These are phyloP conservation scores for Auricularia cornea DNA, from an alignment of 768 basidiomycete genomes.

Conservation along the genomic window DNA sequence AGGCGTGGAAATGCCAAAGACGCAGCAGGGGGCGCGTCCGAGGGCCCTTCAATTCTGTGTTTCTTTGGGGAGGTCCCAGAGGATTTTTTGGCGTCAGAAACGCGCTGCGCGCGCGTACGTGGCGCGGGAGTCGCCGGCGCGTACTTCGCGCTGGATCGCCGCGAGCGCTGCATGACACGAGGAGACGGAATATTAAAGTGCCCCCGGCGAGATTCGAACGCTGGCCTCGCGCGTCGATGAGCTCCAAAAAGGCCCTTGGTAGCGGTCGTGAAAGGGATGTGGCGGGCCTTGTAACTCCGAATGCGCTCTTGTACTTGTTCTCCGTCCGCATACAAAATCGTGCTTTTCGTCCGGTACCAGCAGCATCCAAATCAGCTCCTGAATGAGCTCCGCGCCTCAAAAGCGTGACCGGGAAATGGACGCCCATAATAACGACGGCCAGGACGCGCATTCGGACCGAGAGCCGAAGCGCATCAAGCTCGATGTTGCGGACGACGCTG, in stretches of 20 bases:
- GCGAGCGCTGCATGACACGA: too few relatives aligned
- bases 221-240: too few relatives aligned
- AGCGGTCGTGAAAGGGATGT: too few relatives aligned
- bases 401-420: background rate
- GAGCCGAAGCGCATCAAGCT: background rate
- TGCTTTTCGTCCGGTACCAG: too few relatives aligned
- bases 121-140: too few relatives aligned
- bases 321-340: too few relatives aligned
- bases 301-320: background rate
- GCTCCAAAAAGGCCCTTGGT: too few relatives aligned
- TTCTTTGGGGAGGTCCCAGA: background rate
- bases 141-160: too few relatives aligned
- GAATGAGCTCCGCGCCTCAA: background rate
- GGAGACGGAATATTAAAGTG: too few relatives aligned
- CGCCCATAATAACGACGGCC: background rate
- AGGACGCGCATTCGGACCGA: background rate
- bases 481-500: background rate
- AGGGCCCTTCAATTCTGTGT: background rate
- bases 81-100: background rate
- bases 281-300: too few relatives aligned
- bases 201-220: too few relatives aligned
- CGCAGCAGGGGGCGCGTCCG: background rate
- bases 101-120: background rate
- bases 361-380: background rate
- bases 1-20: background rate